A percentile compares a stretch with the other conserved stretches of the same genome.
phyloP scores from a whole-genome alignment of 805 yeast genomes.

The Candida odintsovae region DNA sequence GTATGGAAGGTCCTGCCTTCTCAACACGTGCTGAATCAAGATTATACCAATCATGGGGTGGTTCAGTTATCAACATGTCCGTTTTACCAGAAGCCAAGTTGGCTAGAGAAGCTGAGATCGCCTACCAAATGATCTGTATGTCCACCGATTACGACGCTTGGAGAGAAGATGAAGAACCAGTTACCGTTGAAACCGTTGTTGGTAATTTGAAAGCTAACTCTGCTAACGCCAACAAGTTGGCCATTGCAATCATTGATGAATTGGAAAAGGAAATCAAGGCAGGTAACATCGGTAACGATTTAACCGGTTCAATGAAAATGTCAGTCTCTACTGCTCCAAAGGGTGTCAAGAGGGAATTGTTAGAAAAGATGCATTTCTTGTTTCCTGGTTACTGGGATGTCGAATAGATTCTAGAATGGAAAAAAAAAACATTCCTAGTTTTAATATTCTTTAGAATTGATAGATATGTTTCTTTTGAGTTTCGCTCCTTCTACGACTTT shows the following conservation, averaged over 20 bases:
- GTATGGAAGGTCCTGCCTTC: constrained; percentile 99
- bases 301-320: constrained; percentile 71
- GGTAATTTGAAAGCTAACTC: constrained; percentile 85
- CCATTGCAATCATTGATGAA: constrained; percentile 60
- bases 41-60: constrained; percentile 84
- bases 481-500: not conserved
- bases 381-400: constrained; percentile 83
- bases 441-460: not conserved
- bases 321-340: constrained; percentile 72
- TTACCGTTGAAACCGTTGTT: constrained; percentile 95
- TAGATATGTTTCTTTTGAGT: not conserved
- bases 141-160: constrained; percentile 98
- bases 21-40: constrained; percentile 94
- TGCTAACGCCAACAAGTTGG: constrained; percentile 76
- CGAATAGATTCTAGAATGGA: not conserved
- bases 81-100: constrained; percentile 95
- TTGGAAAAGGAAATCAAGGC: constrained; percentile 56
- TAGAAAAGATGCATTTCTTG: constrained; percentile 76
- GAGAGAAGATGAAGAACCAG: constrained; percentile 94
- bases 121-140: constrained; percentile 98
- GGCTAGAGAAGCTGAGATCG: constrained; percentile 95
- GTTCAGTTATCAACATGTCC: constrained; percentile 94
- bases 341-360: constrained; percentile 66
- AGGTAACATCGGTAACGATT: constrained; percentile 63
- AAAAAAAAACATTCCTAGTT: not conserved